Conservation (phyloP, 1,284 basidiomycete species). For the Pyrrhoderma lamaoense region DNA sequence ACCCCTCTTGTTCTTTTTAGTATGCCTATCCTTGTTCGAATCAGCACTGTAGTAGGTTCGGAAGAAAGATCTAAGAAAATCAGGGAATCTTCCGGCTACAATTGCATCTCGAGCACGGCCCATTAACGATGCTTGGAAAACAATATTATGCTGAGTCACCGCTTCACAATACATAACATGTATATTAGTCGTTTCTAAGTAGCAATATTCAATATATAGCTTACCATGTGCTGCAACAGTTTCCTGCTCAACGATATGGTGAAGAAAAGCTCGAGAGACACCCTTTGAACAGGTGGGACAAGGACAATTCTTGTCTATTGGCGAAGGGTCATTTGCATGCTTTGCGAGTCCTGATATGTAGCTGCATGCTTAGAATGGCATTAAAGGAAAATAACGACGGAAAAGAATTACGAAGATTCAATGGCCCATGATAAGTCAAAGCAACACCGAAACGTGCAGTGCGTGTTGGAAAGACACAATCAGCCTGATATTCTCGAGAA, state of each 20-base stretch:
- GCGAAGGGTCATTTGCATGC: slow-evolving; percentile 57
- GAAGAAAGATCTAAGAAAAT: slow-evolving; percentile 69
- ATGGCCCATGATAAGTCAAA: slow-evolving; percentile 66
- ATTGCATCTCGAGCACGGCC: slow-evolving; percentile 73
- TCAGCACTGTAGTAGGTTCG: slow-evolving; percentile 57
- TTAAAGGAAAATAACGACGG: background rate
- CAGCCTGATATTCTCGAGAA: slow-evolving; percentile 45
- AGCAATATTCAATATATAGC: slow-evolving; percentile 16
- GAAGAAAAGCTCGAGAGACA: slow-evolving; percentile 61
- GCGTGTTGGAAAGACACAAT: slow-evolving; percentile 84
- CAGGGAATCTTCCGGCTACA: slow-evolving; percentile 64
- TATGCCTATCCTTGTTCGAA: background rate
- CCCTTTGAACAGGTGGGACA: slow-evolving; percentile 70
- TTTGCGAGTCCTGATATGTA: slow-evolving; percentile 48
- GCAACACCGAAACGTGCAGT: slow-evolving; percentile 85
- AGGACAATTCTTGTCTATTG: slow-evolving; percentile 68
- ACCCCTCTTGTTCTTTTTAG: background rate
- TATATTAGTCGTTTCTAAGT: slow-evolving; percentile 14
- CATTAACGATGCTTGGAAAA: slow-evolving; percentile 79
- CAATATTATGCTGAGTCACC: slow-evolving; percentile 71
- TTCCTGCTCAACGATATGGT: slow-evolving; percentile 68
- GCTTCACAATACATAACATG: slow-evolving; percentile 34
- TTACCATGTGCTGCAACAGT: slow-evolving; percentile 75
- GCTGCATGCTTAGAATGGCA: background rate
- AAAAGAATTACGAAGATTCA: slow-evolving; percentile 63